phyloP scores from a whole-genome alignment of 805 yeast genomes.

The Candida taoyuanica region DNA sequence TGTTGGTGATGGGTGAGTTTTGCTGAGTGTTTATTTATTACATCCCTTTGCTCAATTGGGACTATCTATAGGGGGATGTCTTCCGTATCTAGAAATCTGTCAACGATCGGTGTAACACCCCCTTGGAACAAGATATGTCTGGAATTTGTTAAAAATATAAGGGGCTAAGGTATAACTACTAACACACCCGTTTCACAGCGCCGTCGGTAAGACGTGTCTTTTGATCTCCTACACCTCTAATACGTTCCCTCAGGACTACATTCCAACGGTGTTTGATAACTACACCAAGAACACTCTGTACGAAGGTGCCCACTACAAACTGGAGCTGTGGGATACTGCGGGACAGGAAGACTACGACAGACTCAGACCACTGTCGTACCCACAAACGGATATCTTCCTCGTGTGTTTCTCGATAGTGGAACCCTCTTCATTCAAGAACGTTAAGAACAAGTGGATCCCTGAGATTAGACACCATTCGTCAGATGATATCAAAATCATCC shows the following conservation, averaged over 20 bases:
- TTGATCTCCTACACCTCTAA: slow-evolving; percentile 87
- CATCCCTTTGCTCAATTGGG: too few species aligned
- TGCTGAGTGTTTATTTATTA: not conserved
- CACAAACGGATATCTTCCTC: slow-evolving; percentile 85
- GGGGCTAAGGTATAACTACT: too few species aligned
- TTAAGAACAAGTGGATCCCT: slow-evolving; percentile 79
- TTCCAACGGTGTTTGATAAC: slow-evolving; percentile 92
- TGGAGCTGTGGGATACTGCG: slow-evolving; percentile 95
- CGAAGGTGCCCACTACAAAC: slow-evolving; percentile 74
- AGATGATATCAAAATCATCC: slow-evolving; percentile 57
- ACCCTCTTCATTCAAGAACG: slow-evolving; percentile 76
- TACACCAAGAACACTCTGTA: slow-evolving; percentile 83
- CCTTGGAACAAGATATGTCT: too few species aligned
- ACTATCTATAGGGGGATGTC: too few species aligned
- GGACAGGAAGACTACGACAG: slow-evolving; percentile 93
- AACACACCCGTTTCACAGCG: too few species aligned
- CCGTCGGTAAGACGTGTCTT: slow-evolving; percentile 90
- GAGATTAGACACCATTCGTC: slow-evolving; percentile 84
- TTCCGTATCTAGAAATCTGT: not conserved
- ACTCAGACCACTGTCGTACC: slow-evolving; percentile 83
- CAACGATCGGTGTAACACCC: not conserved
- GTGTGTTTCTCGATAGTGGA: slow-evolving; percentile 82
- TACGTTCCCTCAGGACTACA: slow-evolving; percentile 88
- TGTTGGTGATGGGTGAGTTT: slow-evolving; percentile 76
- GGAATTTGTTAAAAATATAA: too few species aligned